Conservation (phyloP, 768 basidiomycete genomes). For the Agrocybe praecox region DNA sequence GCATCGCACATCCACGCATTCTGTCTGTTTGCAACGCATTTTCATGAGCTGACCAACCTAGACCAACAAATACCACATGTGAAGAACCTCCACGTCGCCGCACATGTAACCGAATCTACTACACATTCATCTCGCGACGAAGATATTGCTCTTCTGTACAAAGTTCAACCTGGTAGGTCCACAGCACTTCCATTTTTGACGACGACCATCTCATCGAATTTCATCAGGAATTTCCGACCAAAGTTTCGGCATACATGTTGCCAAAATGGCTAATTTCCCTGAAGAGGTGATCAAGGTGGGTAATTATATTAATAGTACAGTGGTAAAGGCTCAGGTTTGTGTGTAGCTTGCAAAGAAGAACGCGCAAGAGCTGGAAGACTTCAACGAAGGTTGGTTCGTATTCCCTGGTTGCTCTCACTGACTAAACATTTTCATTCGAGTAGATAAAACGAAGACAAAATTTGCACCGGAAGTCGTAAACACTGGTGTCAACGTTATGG, state of each 20-base stretch:
- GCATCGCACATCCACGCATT: conserved; percentile 91
- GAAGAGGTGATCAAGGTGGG: conserved; percentile 83
- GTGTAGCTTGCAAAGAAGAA: conserved; percentile 63
- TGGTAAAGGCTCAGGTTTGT: not conserved
- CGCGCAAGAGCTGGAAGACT: conserved; percentile 27
- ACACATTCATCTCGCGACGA: conserved; percentile 65
- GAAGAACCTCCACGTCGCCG: conserved; percentile 94
- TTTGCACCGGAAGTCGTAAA: conserved; percentile 62
- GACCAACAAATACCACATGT: conserved; percentile 87
- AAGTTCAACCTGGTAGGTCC: conserved; percentile 81
- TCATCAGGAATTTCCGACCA: conserved; percentile 76
- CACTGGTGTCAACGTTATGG: conserved; percentile 80
- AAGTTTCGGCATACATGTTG: conserved; percentile 98
- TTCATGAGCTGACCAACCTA: conserved; percentile 93
- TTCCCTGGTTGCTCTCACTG: conserved; percentile 23
- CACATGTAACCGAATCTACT: conserved; percentile 84
- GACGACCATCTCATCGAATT: not conserved
- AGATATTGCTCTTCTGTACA: conserved; percentile 93
- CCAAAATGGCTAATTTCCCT: conserved; percentile 96
- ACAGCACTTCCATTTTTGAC: not conserved
- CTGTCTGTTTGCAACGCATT: conserved; percentile 97
- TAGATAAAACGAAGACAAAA: conserved; percentile 33
- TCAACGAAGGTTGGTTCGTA: conserved; percentile 18
- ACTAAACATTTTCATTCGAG: conserved; percentile 53
- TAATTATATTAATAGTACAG: not conserved